A percentile compares a stretch with the other conserved stretches of the same genome.
Evolutionary conservation across 139 green algal species (phyloP).

Genomic region (Edaphochlamys debaryana): DNA sequence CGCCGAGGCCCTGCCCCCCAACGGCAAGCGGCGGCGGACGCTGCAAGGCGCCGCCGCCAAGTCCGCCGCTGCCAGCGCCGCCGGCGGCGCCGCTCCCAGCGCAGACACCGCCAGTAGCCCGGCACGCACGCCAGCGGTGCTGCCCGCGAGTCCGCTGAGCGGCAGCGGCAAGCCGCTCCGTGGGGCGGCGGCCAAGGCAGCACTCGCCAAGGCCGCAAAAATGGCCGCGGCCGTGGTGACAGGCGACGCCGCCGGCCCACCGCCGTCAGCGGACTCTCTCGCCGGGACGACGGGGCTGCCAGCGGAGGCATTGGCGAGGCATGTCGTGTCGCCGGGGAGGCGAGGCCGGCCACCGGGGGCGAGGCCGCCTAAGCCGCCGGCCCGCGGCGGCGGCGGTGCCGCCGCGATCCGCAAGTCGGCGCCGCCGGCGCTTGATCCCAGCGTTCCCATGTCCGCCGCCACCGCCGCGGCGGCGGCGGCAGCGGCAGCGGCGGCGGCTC

Average conservation of each 20-base stretch:
- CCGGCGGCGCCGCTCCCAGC: neutral
- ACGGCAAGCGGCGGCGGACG: constrained; percentile 18
- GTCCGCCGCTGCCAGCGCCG: neutral
- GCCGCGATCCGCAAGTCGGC: neutral
- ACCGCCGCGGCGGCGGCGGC: neutral
- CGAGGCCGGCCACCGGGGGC: too few species aligned
- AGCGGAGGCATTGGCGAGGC: too few species aligned
- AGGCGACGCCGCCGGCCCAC: neutral
- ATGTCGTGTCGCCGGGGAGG: too few species aligned
- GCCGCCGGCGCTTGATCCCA: neutral
- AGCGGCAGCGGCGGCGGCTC: too few species aligned
- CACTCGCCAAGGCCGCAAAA: neutral
- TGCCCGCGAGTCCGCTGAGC: neutral
- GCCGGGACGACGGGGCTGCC: too few species aligned
- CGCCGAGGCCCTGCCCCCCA: neutral
- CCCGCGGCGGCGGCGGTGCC: too few species aligned
- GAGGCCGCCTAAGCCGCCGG: too few species aligned
- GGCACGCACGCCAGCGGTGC: too few species aligned
- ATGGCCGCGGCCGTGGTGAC: neutral
- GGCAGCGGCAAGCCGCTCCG: too few species aligned
- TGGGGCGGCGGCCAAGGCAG: too few species aligned
- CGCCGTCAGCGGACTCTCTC: too few species aligned
- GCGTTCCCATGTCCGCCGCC: too few species aligned
- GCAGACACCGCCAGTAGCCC: neutral
- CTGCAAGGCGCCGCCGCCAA: neutral